phyloP scores from a whole-genome alignment of 2,329 filamentous ascomycete species.

The Ceratocystis diversiconidia region DNA sequence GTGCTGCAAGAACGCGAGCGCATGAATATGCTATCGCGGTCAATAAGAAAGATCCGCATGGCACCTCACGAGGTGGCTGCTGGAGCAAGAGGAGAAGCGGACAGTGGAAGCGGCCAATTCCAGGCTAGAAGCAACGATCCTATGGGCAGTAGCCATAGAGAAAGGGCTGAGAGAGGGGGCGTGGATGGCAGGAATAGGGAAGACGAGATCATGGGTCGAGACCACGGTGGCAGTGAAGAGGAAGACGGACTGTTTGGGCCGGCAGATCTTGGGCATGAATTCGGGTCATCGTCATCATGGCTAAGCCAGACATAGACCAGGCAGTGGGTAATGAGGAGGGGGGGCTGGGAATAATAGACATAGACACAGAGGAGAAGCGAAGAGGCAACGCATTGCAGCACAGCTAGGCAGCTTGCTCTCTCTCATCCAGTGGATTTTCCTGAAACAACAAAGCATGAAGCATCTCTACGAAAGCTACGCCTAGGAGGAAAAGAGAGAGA shows the following conservation, averaged over 20 bases:
- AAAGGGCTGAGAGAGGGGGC: background rate
- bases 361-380: background rate
- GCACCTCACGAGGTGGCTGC: background rate
- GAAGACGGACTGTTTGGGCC: background rate
- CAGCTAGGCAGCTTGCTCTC: background rate
- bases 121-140: background rate
- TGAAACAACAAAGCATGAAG: slow-evolving; percentile 1
- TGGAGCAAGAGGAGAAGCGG: background rate
- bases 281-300: background rate
- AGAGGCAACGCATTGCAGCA: background rate
- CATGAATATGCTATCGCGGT: slow-evolving; percentile 66
- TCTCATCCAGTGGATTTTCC: background rate
- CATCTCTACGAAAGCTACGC: background rate
- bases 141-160: background rate
- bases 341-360: background rate
- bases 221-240: background rate
- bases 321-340: background rate
- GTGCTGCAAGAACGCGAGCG: slow-evolving; percentile 66
- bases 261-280: background rate
- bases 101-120: background rate
- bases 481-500: background rate
- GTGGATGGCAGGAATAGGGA: background rate
- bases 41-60: slow-evolving; percentile 47
- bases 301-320: background rate
- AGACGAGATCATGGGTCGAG: background rate